These are phyloP conservation scores for Camellia oleifera DNA, from an alignment of 179 eudicot species.

Conservation along the genomic window DNA sequence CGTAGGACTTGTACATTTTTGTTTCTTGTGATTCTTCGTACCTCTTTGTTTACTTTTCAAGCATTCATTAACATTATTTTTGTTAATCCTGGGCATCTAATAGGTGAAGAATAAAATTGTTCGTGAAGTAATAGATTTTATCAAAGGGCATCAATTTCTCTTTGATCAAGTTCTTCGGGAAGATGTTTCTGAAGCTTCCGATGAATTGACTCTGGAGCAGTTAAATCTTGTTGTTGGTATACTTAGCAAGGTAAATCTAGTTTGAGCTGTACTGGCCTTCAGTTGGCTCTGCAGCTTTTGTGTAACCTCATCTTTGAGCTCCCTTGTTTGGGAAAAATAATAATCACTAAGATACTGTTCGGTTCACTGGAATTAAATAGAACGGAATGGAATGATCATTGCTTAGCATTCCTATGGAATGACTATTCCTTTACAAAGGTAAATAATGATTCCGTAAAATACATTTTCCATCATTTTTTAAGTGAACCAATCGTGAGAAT, in stretches of 20 bases:
- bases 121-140: constrained; percentile 86
- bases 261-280: background rate
- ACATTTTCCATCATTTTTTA: no score
- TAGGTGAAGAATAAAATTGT: constrained; percentile 95
- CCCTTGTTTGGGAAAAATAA: background rate
- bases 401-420: no score
- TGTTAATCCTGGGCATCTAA: constrained; percentile 3
- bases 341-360: background rate
- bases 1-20: background rate
- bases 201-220: constrained; percentile 72
- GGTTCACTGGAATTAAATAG: no score
- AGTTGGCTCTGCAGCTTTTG: background rate
- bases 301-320: background rate
- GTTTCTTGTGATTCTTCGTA: background rate
- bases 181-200: constrained; percentile 55
- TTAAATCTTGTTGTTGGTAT: constrained; percentile 84
- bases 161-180: constrained; percentile 82
- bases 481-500: no score
- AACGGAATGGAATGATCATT: no score
- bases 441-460: no score
- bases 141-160: constrained; percentile 74
- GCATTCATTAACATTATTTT: background rate
- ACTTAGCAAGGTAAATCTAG: constrained; percentile 71
- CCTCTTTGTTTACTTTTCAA: background rate
- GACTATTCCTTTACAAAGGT: no score